These are phyloP conservation scores for Mortierella alpina DNA, from an alignment of 192 early-diverging fungal species.

Conservation along the genomic window DNA sequence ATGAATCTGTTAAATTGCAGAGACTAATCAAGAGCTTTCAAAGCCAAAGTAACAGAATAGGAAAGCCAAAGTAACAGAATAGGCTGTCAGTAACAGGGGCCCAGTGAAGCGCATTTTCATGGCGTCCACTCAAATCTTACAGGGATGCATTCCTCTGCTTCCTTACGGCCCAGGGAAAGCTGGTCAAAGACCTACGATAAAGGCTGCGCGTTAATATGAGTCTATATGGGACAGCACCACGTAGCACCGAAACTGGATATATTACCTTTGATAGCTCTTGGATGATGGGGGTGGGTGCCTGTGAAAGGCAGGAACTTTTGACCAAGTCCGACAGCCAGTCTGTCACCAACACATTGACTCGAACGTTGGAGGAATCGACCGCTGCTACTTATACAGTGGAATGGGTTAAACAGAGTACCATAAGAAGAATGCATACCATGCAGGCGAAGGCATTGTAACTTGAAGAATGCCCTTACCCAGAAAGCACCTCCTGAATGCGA, in stretches of 20 bases:
- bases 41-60: not conserved
- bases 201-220: not conserved
- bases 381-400: too few species aligned
- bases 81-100: not conserved
- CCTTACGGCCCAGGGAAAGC: conserved; percentile 18
- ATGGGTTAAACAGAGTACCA: too few species aligned
- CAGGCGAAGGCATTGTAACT: not conserved
- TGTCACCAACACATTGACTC: conserved; percentile 17
- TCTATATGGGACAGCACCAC: not conserved
- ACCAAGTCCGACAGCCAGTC: conserved; percentile 31
- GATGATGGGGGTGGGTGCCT: conserved; percentile 8
- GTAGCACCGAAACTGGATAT: not conserved
- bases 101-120: not conserved
- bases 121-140: conserved; percentile 2
- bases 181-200: conserved; percentile 21
- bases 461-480: conserved; percentile 3
- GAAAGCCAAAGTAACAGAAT: not conserved
- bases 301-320: not conserved
- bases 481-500: conserved; percentile 26
- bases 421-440: not conserved
- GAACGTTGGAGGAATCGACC: not conserved
- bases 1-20: conserved; percentile 16
- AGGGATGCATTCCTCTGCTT: conserved; percentile 38
- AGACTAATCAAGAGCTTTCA: conserved; percentile 26
- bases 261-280: conserved; percentile 27